phyloP scores from a whole-genome alignment of 1,284 basidiomycete genomes.

The Meira miltonrushii region DNA sequence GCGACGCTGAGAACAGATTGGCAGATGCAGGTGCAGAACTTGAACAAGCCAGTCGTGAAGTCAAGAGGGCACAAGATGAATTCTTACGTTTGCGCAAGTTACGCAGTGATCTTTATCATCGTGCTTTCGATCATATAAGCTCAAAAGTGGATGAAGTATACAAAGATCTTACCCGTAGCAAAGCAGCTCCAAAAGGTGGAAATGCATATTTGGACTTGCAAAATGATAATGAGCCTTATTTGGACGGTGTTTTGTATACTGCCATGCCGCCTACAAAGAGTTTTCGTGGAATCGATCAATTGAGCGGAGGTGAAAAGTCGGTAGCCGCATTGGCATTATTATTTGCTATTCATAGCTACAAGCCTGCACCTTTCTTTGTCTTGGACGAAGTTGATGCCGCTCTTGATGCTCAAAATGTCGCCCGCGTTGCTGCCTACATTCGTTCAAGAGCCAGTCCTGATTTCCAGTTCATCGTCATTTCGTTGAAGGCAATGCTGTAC shows the following conservation, averaged over 20 bases:
- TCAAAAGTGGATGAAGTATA: conserved; percentile 91
- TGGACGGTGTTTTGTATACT: conserved; percentile 92
- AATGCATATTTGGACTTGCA: conserved; percentile 93
- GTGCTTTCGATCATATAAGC: conserved; percentile 92
- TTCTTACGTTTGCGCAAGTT: conserved; percentile 79
- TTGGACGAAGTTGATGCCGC: conserved; percentile 98
- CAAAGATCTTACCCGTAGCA: conserved; percentile 94
- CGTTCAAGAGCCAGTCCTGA: conserved; percentile 54
- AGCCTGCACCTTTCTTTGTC: conserved; percentile 97
- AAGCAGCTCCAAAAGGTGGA: conserved; percentile 85
- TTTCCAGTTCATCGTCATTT: conserved; percentile 97
- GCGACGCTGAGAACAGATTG: conserved; percentile 73
- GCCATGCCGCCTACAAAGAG: conserved; percentile 96
- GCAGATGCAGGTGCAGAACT: conserved; percentile 60
- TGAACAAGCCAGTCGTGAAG: conserved; percentile 65
- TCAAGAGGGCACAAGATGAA: conserved; percentile 78
- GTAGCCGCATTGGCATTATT: conserved; percentile 91
- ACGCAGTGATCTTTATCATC: conserved; percentile 75
- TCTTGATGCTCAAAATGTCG: conserved; percentile 56
- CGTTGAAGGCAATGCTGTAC: conserved; percentile 72
- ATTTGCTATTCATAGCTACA: conserved; percentile 88
- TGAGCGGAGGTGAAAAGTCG: conserved; percentile 97
- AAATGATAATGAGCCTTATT: conserved; percentile 96
- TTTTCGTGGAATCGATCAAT: conserved; percentile 96
- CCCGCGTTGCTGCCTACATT: conserved; percentile 49